Conservation (phyloP, 164 flowering plant species). For the Chimonanthus salicifolius region DNA sequence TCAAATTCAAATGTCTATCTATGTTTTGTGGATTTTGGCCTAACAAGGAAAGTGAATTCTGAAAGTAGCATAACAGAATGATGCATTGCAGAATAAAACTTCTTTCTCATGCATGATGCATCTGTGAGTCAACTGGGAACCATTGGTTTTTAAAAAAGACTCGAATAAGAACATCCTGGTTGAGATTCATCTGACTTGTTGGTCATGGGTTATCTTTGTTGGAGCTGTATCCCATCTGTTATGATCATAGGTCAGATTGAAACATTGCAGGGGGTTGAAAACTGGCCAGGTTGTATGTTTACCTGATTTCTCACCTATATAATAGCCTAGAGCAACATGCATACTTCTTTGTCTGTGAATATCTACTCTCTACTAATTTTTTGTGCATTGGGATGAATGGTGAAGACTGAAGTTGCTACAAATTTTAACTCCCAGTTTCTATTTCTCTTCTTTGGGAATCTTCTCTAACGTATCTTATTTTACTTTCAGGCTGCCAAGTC, state of each 20-base stretch:
- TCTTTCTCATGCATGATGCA: no score
- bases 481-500: conserved; percentile 69
- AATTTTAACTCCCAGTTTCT: not conserved
- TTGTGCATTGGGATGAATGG: not conserved
- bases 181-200: no score
- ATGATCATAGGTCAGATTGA: not conserved
- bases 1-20: no score
- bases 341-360: not conserved
- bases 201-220: not conserved
- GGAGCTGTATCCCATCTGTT: not conserved
- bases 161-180: no score
- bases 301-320: not conserved
- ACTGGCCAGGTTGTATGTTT: not conserved
- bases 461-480: not conserved
- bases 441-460: not conserved
- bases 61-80: no score
- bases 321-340: not conserved
- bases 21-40: no score
- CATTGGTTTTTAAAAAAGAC: no score
- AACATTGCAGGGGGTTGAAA: not conserved
- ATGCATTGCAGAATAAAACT: no score
- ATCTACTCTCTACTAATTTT: not conserved
- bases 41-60: no score
- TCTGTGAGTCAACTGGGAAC: no score
- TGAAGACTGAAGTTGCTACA: not conserved